These are phyloP conservation scores for Sungouiella blattae DNA, from an alignment of 805 yeast genomes.

Conservation along the genomic window DNA sequence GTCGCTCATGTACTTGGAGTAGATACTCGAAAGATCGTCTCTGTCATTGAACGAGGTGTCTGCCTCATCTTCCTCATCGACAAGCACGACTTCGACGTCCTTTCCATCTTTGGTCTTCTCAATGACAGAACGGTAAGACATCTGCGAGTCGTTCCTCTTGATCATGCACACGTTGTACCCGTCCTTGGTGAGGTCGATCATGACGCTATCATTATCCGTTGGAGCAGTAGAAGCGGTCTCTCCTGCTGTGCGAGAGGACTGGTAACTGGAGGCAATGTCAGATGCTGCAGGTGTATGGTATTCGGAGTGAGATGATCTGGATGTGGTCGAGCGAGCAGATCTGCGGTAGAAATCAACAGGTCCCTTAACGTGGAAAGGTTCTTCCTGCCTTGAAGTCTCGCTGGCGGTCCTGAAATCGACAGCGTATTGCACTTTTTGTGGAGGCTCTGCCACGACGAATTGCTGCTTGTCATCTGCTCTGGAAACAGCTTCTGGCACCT, in stretches of 20 bases:
- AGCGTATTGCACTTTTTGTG: constrained; percentile 31
- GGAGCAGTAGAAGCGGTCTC: constrained; percentile 25
- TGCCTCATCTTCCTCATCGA: constrained; percentile 34
- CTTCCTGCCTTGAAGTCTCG: background rate
- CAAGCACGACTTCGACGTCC: constrained; percentile 41
- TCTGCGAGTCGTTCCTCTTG: constrained; percentile 31
- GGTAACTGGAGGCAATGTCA: constrained; percentile 24
- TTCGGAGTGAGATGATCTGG: background rate
- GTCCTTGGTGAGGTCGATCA: constrained; percentile 41
- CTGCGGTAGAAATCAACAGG: too few relatives aligned
- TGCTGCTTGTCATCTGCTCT: constrained; percentile 1
- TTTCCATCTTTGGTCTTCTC: constrained; percentile 36
- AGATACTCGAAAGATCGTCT: constrained; percentile 37
- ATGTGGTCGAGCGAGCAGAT: background rate
- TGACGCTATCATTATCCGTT: constrained; percentile 36
- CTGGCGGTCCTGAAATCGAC: constrained; percentile 39
- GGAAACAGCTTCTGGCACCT: background rate
- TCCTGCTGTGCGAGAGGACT: constrained; percentile 25
- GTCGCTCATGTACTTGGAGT: constrained; percentile 33
- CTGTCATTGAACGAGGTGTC: constrained; percentile 16
- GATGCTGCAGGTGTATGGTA: constrained; percentile 5
- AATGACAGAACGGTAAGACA: constrained; percentile 37
- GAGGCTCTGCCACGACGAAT: constrained; percentile 38
- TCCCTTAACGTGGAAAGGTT: background rate
- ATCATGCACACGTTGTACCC: constrained; percentile 36